Conservation (phyloP, 202 grass and related monocot species). For the Bolboschoenoplectus hybrid region DNA sequence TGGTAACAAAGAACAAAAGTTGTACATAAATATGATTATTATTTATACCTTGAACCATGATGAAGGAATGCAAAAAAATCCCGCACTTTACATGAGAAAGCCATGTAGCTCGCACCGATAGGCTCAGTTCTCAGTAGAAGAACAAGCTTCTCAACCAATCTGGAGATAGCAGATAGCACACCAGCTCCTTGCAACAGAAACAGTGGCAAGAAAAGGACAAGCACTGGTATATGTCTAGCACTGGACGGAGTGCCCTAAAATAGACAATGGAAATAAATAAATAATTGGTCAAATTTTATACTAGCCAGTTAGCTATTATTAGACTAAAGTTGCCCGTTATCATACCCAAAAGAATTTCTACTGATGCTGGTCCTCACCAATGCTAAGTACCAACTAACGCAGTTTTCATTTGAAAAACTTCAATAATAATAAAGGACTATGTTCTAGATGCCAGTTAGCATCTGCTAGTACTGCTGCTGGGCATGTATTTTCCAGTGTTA, state of each 20-base stretch:
- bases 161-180: conserved; percentile 73
- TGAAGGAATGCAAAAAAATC: conserved; percentile 93
- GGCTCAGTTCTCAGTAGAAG: conserved; percentile 71
- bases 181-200: conserved; percentile 90
- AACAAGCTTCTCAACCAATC: conserved; percentile 90
- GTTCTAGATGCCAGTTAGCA: background rate
- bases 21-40: background rate
- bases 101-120: conserved; percentile 70
- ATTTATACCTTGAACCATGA: conserved; percentile 85
- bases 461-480: background rate
- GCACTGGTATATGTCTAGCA: conserved; percentile 75
- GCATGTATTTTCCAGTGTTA: background rate
- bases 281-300: conserved; percentile 29
- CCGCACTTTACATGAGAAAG: conserved; percentile 63
- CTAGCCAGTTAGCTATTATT: background rate
- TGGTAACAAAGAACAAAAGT: background rate
- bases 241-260: conserved; percentile 85
- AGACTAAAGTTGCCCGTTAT: background rate
- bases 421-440: background rate
- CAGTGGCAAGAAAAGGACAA: conserved; percentile 78
- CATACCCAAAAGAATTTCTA: background rate
- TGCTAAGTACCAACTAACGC: background rate
- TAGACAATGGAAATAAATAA: conserved; percentile 47
- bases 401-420: background rate
- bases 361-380: background rate